Evolutionary conservation across 441 rosid genomes (phyloP).

Genomic region (Metrosideros polymorpha): DNA sequence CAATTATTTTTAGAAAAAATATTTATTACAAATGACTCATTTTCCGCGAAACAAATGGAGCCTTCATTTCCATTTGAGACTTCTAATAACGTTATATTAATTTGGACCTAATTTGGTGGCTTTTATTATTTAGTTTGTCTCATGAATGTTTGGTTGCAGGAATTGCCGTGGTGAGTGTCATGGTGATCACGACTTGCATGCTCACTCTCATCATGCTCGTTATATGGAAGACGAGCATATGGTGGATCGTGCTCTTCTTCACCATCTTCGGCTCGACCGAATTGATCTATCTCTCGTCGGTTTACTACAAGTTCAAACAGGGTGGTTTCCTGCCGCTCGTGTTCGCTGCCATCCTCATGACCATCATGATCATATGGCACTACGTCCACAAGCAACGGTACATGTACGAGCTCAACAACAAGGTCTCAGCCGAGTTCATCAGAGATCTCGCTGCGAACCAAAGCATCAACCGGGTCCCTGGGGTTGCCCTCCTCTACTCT

Average conservation of each 20-base stretch:
- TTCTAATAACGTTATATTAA: neutral
- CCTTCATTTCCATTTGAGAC: neutral
- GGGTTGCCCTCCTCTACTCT: neutral
- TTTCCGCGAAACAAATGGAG: accelerated
- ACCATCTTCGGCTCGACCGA: neutral
- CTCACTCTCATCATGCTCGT: neutral
- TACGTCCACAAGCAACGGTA: neutral
- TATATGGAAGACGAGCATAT: neutral
- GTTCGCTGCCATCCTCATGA: neutral
- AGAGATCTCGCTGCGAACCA: neutral
- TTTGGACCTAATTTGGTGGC: neutral
- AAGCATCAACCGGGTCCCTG: neutral
- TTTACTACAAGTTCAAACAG: neutral
- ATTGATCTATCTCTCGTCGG: neutral
- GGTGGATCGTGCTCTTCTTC: neutral
- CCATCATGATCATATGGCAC: neutral
- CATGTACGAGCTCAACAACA: neutral
- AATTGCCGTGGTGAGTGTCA: neutral
- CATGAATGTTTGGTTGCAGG: neutral
- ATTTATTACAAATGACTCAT: neutral
- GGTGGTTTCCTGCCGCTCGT: neutral
- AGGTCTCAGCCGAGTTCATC: neutral
- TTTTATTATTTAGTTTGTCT: neutral
- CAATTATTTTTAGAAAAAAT: neutral
- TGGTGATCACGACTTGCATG: neutral